A percentile compares a stretch with the other conserved stretches of the same genome.
Evolutionary conservation across 2,329 filamentous ascomycete genomes (phyloP).

Genomic region (Scedosporium aurantiacum): DNA sequence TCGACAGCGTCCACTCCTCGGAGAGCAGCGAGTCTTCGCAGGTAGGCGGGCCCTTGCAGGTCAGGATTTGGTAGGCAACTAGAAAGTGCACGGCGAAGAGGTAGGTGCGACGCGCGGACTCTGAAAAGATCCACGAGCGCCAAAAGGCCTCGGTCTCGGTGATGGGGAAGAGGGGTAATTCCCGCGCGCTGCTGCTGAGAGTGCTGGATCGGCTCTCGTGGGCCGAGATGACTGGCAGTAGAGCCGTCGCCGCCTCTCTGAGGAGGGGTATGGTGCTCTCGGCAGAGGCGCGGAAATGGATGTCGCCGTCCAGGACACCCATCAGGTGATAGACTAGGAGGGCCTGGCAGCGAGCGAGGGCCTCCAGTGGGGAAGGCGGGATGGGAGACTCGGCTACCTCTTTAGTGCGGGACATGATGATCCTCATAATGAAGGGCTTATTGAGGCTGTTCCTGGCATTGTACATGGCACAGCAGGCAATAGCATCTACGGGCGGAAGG

Average conservation of each 20-base stretch:
- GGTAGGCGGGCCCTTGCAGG: constrained; percentile 18
- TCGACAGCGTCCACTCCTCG: constrained; percentile 28
- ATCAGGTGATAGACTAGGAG: constrained; percentile 35
- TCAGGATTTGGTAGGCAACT: constrained; percentile 26
- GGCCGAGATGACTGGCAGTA: neutral
- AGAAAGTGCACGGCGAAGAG: constrained; percentile 34
- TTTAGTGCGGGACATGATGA: constrained; percentile 31
- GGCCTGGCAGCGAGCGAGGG: constrained; percentile 28
- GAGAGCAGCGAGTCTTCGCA: constrained; percentile 20
- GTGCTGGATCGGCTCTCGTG: neutral
- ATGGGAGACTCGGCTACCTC: constrained; percentile 28
- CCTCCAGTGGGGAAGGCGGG: constrained; percentile 17
- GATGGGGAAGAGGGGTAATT: constrained; percentile 20
- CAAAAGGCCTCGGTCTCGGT: constrained; percentile 33
- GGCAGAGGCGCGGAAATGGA: constrained; percentile 20
- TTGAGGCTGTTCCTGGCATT: constrained; percentile 37
- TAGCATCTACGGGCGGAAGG: constrained; percentile 28
- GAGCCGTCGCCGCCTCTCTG: neutral
- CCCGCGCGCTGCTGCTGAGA: neutral
- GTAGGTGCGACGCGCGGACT: constrained; percentile 40
- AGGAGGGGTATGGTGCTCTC: constrained; percentile 15
- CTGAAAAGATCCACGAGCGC: constrained; percentile 39
- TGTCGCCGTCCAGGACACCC: constrained; percentile 31
- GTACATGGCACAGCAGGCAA: constrained; percentile 42
- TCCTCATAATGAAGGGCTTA: constrained; percentile 32